These are phyloP conservation scores for Trichoderma semiorbis DNA, from an alignment of 2,329 filamentous ascomycete species.

Conservation along the genomic window DNA sequence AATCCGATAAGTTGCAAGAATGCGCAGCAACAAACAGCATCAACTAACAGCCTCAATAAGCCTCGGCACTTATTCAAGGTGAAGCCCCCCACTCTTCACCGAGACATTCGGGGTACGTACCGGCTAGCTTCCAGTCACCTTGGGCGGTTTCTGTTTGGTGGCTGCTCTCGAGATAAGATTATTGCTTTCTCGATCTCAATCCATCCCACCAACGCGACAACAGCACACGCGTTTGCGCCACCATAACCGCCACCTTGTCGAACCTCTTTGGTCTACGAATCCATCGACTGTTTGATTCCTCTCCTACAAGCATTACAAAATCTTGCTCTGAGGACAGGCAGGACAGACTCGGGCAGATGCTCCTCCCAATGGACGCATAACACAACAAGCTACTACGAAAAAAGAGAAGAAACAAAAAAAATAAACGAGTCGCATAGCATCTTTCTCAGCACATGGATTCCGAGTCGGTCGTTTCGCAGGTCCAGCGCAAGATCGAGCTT, in stretches of 20 bases:
- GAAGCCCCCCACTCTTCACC: neutral
- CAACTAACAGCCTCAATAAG: neutral
- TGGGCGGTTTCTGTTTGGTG: neutral
- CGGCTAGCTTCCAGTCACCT: neutral
- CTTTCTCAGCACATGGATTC: conserved; percentile 31
- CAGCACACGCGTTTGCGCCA: conserved; percentile 4
- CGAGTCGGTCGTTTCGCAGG: conserved; percentile 35
- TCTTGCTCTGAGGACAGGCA: neutral
- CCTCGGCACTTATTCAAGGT: neutral
- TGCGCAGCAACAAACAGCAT: neutral
- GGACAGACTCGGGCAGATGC: neutral
- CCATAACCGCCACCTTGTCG: neutral
- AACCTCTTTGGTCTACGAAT: neutral
- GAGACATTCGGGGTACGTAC: neutral
- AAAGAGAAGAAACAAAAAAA: neutral
- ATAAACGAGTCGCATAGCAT: neutral
- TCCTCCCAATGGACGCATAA: neutral
- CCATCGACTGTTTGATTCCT: neutral
- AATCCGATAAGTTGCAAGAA: neutral
- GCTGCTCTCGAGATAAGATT: neutral
- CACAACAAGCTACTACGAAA: neutral
- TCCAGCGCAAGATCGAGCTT: conserved; percentile 74
- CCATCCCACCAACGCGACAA: conserved; percentile 15
- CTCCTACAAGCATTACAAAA: neutral
- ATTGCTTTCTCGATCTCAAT: neutral